Evolutionary conservation across 306 rosid genomes (phyloP).

Genomic region (Cercis canadensis): DNA sequence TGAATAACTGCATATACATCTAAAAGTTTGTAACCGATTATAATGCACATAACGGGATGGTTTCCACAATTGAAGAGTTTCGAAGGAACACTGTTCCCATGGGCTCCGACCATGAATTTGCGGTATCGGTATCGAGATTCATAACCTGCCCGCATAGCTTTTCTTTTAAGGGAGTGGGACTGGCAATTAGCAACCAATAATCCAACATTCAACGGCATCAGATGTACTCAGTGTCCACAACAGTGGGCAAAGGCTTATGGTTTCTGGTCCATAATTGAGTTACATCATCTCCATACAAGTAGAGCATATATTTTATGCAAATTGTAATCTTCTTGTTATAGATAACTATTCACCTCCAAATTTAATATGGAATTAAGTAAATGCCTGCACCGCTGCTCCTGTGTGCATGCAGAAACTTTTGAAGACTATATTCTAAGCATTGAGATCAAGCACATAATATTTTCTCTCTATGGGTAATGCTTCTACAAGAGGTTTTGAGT

Average conservation of each 20-base stretch:
- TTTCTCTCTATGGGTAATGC: no score
- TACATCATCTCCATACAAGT: slow-evolving; percentile 22
- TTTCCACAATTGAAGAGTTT: slow-evolving; percentile 27
- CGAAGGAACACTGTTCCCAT: slow-evolving; percentile 49
- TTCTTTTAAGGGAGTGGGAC: slow-evolving; percentile 44
- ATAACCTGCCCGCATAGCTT: slow-evolving; percentile 36
- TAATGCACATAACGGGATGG: slow-evolving; percentile 1
- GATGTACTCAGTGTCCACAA: slow-evolving; percentile 36
- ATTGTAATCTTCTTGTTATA: slow-evolving; percentile 7
- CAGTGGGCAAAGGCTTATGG: slow-evolving; percentile 34
- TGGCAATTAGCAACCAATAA: slow-evolving; percentile 22
- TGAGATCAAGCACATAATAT: no score
- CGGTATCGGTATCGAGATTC: slow-evolving; percentile 67
- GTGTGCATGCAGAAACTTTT: no score
- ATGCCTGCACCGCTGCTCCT: no score
- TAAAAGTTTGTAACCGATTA: slow-evolving; percentile 32
- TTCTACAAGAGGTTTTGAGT: no score
- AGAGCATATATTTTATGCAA: not conserved
- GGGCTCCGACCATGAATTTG: slow-evolving; percentile 55
- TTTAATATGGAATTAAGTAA: no score
- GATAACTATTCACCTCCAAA: slow-evolving; percentile 5
- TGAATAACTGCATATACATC: slow-evolving; percentile 24
- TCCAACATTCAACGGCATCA: slow-evolving; percentile 1
- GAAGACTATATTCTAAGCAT: no score
- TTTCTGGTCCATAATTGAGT: slow-evolving; percentile 29